These are phyloP conservation scores for Fusarium scirpi DNA, from an alignment of 2,329 filamentous ascomycete genomes.

Conservation along the genomic window DNA sequence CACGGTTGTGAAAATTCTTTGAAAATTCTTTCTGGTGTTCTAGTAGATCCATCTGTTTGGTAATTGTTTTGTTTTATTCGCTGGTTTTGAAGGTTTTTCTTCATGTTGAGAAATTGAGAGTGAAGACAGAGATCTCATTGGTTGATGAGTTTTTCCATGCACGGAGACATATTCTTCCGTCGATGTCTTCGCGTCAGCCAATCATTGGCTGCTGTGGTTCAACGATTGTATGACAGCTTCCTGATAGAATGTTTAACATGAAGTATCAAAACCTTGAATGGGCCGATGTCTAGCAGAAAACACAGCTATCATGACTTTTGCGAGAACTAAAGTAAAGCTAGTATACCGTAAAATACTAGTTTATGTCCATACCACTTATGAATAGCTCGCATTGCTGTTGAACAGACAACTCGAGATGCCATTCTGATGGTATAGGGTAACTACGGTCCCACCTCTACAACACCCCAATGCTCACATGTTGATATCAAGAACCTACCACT, in stretches of 20 bases:
- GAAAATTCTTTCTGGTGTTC: background rate
- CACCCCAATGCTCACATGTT: background rate
- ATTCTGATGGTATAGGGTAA: background rate
- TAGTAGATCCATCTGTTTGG: background rate
- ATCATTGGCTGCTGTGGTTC: accelerated
- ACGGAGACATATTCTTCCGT: background rate
- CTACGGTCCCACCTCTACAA: background rate
- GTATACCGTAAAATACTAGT: accelerated
- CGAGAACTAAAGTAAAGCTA: too few relatives aligned
- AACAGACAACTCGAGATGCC: accelerated
- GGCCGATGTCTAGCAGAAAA: too few relatives aligned
- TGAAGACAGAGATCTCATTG: background rate
- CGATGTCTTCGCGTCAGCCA: accelerated
- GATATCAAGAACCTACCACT: background rate
- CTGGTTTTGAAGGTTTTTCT: background rate
- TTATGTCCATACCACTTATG: background rate
- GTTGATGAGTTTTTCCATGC: accelerated
- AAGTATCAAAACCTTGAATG: accelerated
- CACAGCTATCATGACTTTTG: too few relatives aligned
- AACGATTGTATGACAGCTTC: accelerated
- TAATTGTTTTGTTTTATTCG: background rate
- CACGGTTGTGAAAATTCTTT: constrained; percentile 4
- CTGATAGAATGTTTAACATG: too few relatives aligned
- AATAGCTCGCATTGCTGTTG: accelerated
- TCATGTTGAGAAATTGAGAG: background rate